A percentile compares a stretch with the other conserved stretches of the same genome.
Evolutionary conservation across 768 basidiomycete species (phyloP).

Genomic region (Termitomyces titanicus): DNA sequence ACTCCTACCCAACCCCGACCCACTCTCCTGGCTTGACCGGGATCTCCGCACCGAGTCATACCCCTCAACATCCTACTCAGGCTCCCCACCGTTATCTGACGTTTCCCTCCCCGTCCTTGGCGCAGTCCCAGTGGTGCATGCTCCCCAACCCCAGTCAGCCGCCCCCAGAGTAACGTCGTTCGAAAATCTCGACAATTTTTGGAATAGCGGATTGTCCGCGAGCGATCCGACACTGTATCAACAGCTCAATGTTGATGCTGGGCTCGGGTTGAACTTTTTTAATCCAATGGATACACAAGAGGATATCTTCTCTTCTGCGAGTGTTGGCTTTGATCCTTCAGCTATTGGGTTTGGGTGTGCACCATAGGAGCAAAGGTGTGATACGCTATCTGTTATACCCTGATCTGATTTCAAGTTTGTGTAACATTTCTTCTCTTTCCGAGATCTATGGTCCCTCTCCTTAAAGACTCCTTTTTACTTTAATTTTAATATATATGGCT

Average conservation of each 20-base stretch:
- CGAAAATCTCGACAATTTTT: constrained; percentile 3
- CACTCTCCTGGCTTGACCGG: constrained; percentile 7
- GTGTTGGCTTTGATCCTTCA: not conserved
- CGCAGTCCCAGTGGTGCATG: constrained; percentile 14
- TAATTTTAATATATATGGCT: too few species aligned
- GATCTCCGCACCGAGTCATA: constrained; percentile 13
- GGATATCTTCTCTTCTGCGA: too few species aligned
- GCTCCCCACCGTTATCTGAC: constrained; percentile 29
- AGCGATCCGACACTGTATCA: too few species aligned
- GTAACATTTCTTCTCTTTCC: too few species aligned
- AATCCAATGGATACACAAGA: too few species aligned
- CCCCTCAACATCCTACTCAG: constrained; percentile 39
- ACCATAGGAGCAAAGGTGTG: not conserved
- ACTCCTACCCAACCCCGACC: constrained; percentile 15
- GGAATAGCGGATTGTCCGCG: too few species aligned
- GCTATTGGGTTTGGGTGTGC: not conserved
- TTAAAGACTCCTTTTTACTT: too few species aligned
- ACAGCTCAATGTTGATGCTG: too few species aligned
- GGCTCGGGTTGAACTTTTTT: too few species aligned
- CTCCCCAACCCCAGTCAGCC: constrained; percentile 18
- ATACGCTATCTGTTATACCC: too few species aligned
- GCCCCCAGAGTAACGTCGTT: constrained; percentile 5
- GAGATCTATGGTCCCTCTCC: too few species aligned
- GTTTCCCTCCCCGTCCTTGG: not conserved
- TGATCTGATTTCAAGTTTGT: too few species aligned